A percentile compares a stretch with the other conserved stretches of the same genome.
Conservation (phyloP, 1,139 yeast species). For the Sugiyamaella grinbergsii region DNA sequence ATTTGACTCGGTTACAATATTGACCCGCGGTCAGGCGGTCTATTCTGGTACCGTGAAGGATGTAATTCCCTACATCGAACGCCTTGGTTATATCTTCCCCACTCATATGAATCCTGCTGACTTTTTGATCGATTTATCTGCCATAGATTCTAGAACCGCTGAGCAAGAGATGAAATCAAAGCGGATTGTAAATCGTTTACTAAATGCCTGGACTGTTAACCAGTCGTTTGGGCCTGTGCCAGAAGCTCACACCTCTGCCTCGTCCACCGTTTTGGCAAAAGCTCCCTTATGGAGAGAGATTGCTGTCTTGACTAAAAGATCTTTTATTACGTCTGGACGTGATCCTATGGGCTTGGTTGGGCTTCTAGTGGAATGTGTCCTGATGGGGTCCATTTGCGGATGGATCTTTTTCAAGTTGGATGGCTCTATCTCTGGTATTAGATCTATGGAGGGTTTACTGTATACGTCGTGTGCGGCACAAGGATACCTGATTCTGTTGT, state of each 20-base stretch:
- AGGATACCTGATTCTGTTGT: slow-evolving; percentile 67
- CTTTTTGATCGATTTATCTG: slow-evolving; percentile 66
- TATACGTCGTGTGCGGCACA: slow-evolving; percentile 68
- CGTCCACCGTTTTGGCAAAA: slow-evolving; percentile 24
- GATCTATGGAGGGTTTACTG: slow-evolving; percentile 63
- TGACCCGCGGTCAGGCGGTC: slow-evolving; percentile 65
- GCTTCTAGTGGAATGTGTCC: slow-evolving; percentile 54
- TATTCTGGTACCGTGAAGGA: slow-evolving; percentile 57
- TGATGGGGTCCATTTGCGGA: slow-evolving; percentile 66
- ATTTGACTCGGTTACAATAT: slow-evolving; percentile 70
- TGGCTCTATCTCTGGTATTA: slow-evolving; percentile 62
- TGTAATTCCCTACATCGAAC: slow-evolving; percentile 56
- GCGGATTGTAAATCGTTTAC: slow-evolving; percentile 51
- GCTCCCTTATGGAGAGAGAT: slow-evolving; percentile 55
- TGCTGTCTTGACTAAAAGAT: slow-evolving; percentile 56
- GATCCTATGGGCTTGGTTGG: slow-evolving; percentile 62
- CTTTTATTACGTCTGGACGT: slow-evolving; percentile 56
- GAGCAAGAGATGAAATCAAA: slow-evolving; percentile 50
- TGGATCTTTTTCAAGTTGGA: slow-evolving; percentile 76
- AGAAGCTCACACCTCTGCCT: not conserved
- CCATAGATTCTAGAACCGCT: slow-evolving; percentile 56
- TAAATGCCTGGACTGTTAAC: slow-evolving; percentile 52
- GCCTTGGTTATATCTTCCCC: slow-evolving; percentile 52
- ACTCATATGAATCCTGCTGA: slow-evolving; percentile 61
- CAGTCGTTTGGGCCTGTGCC: slow-evolving; percentile 13